Base-by-base conservation (phyloP, 352 stramenopile species). In the Phytophthora cactorum region DNA sequence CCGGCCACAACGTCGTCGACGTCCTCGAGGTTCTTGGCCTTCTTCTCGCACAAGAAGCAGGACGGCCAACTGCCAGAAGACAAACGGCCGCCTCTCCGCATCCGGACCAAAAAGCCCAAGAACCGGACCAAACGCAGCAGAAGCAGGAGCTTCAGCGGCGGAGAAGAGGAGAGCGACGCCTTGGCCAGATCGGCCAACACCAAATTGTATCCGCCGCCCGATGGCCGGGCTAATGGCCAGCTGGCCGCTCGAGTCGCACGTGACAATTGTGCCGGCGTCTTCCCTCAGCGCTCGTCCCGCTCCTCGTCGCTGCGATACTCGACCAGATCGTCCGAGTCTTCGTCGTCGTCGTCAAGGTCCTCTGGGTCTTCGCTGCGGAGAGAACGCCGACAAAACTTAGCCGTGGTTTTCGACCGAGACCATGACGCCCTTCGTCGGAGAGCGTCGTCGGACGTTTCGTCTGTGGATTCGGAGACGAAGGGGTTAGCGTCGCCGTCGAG, bases 171-270 rank as follows among this genome's bases (percentile, higher is more conserved):
- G n/a, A 47, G 44, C 43, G 51, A 63, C 14, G n/a, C 43, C 6
- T 15, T 47, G 12, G 17, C 32, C n/a, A 50, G 31, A 7, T 57
- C 29, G 11, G 14, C 27, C 22, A 44, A 49, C 22, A 47, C 74
- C 28, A 73, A 59, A 8, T 59, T 85, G 22, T 79, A 74, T 36
- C 74, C 78, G 39, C 78, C 75, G 10, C 78, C 75, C 3, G 68
- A 66, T 11, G 72, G 73, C 1, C 71, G 73, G 10, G 50, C 53
- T 29, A 82, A 81, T 44, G 62, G 82, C 17, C 68, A 79, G 39
- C 66, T 89, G 44, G 71, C 71, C n/a, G 75, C 78, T 50, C 72
- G 61, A 29, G 49, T 72, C 58, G 31, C 65, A 50, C 70, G 60
- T 31, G 65, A 74, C 56, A 47, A 54, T 29, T 73, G 58, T 34